Base-by-base conservation (phyloP, 2,329 filamentous ascomycete species). In the Chaetomium olivaceum region DNA sequence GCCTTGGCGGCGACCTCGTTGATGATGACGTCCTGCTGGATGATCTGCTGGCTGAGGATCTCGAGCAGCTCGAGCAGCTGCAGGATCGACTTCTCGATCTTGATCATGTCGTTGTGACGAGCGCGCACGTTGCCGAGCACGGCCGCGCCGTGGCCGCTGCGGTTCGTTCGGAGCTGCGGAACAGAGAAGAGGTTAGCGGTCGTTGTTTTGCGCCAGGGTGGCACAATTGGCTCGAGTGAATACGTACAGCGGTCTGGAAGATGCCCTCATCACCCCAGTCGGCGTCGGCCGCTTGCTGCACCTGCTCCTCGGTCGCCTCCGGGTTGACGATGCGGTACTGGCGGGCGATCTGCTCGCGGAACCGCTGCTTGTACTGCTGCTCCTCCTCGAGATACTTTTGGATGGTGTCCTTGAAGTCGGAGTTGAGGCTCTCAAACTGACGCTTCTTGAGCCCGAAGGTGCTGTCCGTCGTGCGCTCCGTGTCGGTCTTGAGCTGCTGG, bases 241-340 rank as follows among this genome's bases (percentile, higher is more conserved):
- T 61, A 83, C 87, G 77, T 84, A 94, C 91, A 66, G 91, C 91
- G 64, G 88, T 89, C 78, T 93, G 89, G 80, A 94, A 95, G 63
- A 95, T 88, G 73, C 90, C 89, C 79, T 93, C 89, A 66, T 91
- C 86, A 62, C 89, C 87, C 89, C 90, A 91, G 75, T 93, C 88
- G 62, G 87, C 82, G 71, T 91, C 83, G 27, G 87, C 81, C 3
- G 90, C 90, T 75, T 91, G 81, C 58, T 83, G 80, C 2, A 93
- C 88, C 77, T 94, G 89, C 1, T 84, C 80, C 66, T 93, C 90
- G 58, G 85, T 85, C n/a, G 91, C 91, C 54, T 92, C 88, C 60
- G 91, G 91, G 76, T 93, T 92, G 71, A 92, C 90, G 74, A 94
- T 93, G 64, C 87, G 84, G 78, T 91, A 93, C 78, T 95, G 91